These are phyloP conservation scores for Vaccinium vitisidaea DNA, from an alignment of 148 eudicot genomes.

Conservation along the genomic window DNA sequence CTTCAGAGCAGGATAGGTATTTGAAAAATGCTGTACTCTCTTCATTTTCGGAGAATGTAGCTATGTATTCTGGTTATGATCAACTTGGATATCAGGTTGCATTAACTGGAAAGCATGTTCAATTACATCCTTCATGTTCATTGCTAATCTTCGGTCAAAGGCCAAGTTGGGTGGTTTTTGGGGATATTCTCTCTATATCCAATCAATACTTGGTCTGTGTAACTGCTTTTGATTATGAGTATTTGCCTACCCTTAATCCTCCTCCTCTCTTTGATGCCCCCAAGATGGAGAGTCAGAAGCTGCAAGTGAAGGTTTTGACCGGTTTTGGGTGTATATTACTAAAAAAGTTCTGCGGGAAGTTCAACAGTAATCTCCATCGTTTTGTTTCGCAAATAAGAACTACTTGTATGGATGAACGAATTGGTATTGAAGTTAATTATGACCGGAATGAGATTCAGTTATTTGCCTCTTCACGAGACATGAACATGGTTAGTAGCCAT, in stretches of 20 bases:
- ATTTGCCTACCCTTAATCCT: conserved; percentile 48
- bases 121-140: conserved; percentile 86
- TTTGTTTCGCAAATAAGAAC: conserved; percentile 49
- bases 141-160: conserved; percentile 63
- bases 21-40: conserved; percentile 67
- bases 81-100: conserved; percentile 89
- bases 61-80: conserved; percentile 85
- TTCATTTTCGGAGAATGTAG: conserved; percentile 73
- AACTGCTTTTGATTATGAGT: conserved; percentile 57
- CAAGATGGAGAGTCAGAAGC: conserved; percentile 48
- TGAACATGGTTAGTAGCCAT: conserved; percentile 42
- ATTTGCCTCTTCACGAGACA: conserved; percentile 52
- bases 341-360: conserved; percentile 82
- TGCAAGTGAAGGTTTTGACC: conserved; percentile 45
- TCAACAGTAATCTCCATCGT: conserved; percentile 35
- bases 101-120: conserved; percentile 63
- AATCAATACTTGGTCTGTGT: conserved; percentile 78
- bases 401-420: conserved; percentile 55
- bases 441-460: conserved; percentile 55
- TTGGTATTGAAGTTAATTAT: conserved; percentile 61
- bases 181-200: conserved; percentile 60
- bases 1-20: conserved; percentile 44
- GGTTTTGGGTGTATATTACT: conserved; percentile 61
- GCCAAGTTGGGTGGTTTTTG: conserved; percentile 89
- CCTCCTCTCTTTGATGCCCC: conserved; percentile 64